These are phyloP conservation scores for Nephelium lappaceum DNA, from an alignment of 345 rosid genomes.

Conservation along the genomic window DNA sequence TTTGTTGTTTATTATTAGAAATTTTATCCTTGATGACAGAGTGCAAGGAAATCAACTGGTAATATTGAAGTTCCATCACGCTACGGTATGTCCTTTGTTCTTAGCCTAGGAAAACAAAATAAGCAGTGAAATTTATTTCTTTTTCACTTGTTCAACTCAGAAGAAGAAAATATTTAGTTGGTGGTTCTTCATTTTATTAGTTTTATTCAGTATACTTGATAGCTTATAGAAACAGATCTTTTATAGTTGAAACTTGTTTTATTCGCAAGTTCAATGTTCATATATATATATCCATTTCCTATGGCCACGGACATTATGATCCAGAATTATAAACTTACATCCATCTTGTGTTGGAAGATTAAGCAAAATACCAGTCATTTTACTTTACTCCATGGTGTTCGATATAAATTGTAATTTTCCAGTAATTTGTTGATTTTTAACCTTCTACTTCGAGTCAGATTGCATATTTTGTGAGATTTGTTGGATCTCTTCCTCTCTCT, in stretches of 20 bases:
- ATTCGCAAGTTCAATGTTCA: neutral
- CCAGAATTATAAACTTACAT: neutral
- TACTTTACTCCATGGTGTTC: neutral
- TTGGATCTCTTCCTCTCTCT: slow-evolving; percentile 1
- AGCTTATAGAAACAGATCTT: neutral
- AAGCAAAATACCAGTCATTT: neutral
- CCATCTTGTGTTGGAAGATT: no score
- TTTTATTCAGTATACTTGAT: neutral
- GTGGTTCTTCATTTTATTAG: neutral
- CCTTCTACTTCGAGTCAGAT: neutral
- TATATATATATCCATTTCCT: no score
- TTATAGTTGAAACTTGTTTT: neutral
- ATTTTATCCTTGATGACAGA: slow-evolving; percentile 43
- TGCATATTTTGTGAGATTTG: neutral
- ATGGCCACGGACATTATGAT: neutral
- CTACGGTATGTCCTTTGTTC: slow-evolving; percentile 48
- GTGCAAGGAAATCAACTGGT: slow-evolving; percentile 85
- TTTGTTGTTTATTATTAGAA: neutral
- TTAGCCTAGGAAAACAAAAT: neutral
- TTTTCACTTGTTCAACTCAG: neutral
- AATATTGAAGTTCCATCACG: slow-evolving; percentile 80
- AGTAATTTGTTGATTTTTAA: neutral
- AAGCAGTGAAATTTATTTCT: neutral
- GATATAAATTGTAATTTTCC: no score
- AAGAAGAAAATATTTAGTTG: neutral